These are phyloP conservation scores for Parachaetomium inaequale DNA, from an alignment of 495 filamentous ascomycete genomes.

Conservation along the genomic window DNA sequence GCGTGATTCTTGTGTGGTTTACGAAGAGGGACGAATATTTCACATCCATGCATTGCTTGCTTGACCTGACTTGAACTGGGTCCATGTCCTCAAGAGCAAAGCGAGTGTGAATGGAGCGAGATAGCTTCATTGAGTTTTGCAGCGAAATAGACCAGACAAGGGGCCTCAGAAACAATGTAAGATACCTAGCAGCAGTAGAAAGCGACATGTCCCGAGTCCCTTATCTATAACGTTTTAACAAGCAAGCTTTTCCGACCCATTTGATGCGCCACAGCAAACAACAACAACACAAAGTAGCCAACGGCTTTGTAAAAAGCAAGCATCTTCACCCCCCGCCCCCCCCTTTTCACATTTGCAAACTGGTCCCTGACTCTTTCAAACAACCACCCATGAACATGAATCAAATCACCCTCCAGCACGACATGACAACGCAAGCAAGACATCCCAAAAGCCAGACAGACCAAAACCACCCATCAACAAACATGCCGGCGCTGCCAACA, in stretches of 20 bases:
- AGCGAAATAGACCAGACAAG: neutral
- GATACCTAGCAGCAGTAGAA: neutral
- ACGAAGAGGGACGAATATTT: neutral
- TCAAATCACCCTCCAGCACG: too few relatives aligned
- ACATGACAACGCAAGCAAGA: neutral
- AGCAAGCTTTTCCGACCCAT: constrained; percentile 4
- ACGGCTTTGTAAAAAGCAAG: neutral
- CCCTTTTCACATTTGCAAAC: neutral
- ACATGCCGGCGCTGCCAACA: neutral
- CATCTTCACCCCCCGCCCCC: neutral
- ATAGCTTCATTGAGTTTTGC: neutral
- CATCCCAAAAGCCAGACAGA: neutral
- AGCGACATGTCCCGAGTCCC: neutral
- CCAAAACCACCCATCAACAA: neutral
- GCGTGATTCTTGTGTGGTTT: neutral
- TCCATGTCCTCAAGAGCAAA: too few relatives aligned
- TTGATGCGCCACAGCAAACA: neutral
- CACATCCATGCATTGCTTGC: neutral
- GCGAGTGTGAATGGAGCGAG: neutral
- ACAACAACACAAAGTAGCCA: neutral
- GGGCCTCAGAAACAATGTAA: neutral
- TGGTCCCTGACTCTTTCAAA: neutral
- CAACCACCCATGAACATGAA: neutral
- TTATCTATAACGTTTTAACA: neutral
- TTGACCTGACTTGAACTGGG: neutral